Percentiles rank a stretch among this genome's conserved stretches.
Conservation (phyloP, 2,329 filamentous ascomycete species). For the Hypoxylon sp. region DNA sequence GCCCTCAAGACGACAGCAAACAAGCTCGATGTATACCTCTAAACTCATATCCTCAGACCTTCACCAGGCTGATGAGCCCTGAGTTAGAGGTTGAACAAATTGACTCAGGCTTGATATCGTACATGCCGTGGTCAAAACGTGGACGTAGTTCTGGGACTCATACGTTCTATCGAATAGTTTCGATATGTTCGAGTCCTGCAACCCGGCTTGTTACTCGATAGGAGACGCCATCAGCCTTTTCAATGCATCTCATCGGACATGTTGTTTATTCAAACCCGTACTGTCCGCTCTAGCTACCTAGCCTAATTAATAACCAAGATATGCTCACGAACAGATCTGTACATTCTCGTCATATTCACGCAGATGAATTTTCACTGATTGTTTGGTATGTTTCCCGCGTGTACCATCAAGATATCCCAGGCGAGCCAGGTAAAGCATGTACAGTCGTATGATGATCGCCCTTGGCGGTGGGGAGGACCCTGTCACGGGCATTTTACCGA, state of each 20-base stretch:
- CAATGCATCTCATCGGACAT: no score
- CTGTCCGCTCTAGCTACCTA: not conserved
- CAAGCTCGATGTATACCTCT: constrained; percentile 7
- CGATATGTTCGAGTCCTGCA: constrained; percentile 6
- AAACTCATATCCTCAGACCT: not conserved
- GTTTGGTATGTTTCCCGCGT: not conserved
- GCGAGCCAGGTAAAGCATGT: constrained; percentile 14
- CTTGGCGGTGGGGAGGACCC: constrained; percentile 38
- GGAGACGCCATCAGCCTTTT: no score
- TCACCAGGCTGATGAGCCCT: not conserved
- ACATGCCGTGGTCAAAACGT: constrained; percentile 5
- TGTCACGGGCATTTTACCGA: constrained; percentile 28
- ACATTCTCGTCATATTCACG: no score
- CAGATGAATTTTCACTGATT: no score
- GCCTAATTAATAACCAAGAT: no score
- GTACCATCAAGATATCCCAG: not conserved
- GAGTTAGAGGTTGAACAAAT: not conserved
- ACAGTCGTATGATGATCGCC: constrained; percentile 40
- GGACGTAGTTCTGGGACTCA: constrained; percentile 9
- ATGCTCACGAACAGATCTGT: no score
- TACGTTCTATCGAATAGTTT: constrained; percentile 12
- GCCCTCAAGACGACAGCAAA: not conserved
- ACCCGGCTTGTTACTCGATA: not conserved
- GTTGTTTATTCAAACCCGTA: no score
- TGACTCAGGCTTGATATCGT: constrained; percentile 11